Evolutionary conservation across 805 yeast genomes (phyloP), one percentile per base, ranked within the genome.

Genomic region (Scheffersomyces amazonensis): DNA sequence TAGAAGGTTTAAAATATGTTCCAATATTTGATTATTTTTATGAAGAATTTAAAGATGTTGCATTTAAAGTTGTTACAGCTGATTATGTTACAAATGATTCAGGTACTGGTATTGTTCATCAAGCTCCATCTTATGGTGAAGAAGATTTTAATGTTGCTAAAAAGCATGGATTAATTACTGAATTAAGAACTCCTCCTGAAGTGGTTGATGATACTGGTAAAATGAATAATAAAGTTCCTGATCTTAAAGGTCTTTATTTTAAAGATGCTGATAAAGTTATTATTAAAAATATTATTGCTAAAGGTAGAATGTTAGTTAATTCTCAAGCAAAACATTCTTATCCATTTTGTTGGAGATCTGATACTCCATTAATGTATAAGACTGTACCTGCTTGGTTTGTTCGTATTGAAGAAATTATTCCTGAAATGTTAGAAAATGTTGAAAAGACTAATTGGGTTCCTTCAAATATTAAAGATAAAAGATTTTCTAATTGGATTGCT

Each of bases 281-380:
- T 60, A 88, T 93, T 64, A 90, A 88, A 67, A 69, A 77, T 47
- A 74, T 93, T 60, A 86, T 93, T 42, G 86, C 80, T 37, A 63
- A 72, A 28, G 98, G 96, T 36, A 77, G 83, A 49, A 50, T 93
- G 25, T 71, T 93, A 48, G 76, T 80, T 31, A 83, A 81, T 41
- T 71, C 87, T 31, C 98, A 93, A 73, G 75, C 90, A 50, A 81
- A 82, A 69, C 99, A 93, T 76, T 84, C 95, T 64, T 93, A 93
- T 67, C 99, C 99, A 55, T 93, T 93, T 84, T 93, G 99, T 73
- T 93, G 99, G 99, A 85, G 99, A 78, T 91, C 98, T 3, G 99
- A 93, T 61, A 93, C 99, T 21, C 99, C 99, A 38, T 80, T 93
- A 61, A 66, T 93, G 50, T 93, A 93, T 74, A 82, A 96, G 71